Evolutionary conservation across 2,329 filamentous ascomycete species (phyloP).

Genomic region (Fusarium secorum): DNA sequence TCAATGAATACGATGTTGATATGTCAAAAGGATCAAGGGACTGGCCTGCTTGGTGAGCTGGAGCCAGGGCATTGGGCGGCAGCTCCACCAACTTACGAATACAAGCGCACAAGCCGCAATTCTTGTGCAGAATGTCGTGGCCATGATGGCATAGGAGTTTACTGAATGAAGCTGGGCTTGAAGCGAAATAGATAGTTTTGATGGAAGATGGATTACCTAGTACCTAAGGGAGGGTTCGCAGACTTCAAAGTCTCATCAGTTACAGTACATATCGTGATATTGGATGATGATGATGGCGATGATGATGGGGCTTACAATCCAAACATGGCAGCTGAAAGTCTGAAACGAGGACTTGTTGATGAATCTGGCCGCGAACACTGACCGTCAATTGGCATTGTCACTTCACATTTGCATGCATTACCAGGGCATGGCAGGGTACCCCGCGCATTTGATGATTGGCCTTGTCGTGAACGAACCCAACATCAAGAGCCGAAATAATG

Average conservation of each 20-base stretch:
- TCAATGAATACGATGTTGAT: constrained; percentile 37
- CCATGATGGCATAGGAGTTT: neutral
- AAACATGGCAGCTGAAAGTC: constrained; percentile 16
- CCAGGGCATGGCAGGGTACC: constrained; percentile 13
- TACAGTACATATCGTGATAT: neutral
- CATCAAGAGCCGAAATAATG: constrained; percentile 15
- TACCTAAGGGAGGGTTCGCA: neutral
- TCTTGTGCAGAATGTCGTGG: constrained; percentile 6
- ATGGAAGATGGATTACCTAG: neutral
- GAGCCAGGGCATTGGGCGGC: neutral
- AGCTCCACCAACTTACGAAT: constrained; percentile 17
- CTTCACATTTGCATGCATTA: neutral
- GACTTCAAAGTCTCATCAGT: neutral
- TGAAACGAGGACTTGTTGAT: constrained; percentile 12
- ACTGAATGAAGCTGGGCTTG: constrained; percentile 1
- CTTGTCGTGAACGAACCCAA: neutral
- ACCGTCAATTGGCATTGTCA: neutral
- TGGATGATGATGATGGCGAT: neutral
- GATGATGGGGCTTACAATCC: neutral
- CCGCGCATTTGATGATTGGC: constrained; percentile 22
- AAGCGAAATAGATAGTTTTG: neutral
- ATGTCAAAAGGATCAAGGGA: constrained; percentile 13
- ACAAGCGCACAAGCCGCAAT: neutral
- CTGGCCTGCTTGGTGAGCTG: constrained; percentile 3
- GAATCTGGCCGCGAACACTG: neutral